Conservation (phyloP, 495 filamentous ascomycete genomes). For the Clohesyomyces aquaticus region DNA sequence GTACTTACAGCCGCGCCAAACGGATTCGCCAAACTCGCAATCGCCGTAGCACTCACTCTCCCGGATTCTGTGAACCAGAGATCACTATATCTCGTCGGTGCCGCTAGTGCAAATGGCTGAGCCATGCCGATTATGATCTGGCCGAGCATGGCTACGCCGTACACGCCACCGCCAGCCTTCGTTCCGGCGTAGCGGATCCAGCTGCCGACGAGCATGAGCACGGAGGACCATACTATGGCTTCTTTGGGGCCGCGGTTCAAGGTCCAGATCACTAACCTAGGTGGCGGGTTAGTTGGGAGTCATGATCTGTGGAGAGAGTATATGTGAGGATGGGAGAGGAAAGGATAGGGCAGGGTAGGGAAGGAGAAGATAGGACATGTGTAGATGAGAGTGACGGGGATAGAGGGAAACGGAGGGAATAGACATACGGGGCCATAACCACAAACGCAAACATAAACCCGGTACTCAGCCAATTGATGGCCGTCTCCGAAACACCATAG, state of each 20-base stretch:
- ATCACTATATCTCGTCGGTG: conserved; percentile 89
- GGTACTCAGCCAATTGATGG: conserved; percentile 92
- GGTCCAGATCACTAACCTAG: conserved; percentile 70
- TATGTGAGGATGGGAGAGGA: no score
- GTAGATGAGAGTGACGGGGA: no score
- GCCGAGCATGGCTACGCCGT: conserved; percentile 86
- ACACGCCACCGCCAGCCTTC: conserved; percentile 61
- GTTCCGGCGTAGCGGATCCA: conserved; percentile 92
- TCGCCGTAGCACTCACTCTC: conserved; percentile 83
- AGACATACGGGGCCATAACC: conserved; percentile 66
- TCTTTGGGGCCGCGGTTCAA: conserved; percentile 78
- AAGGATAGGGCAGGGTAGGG: no score
- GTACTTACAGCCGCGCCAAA: conserved; percentile 70
- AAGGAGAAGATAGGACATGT: no score
- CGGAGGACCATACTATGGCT: conserved; percentile 72
- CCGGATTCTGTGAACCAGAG: conserved; percentile 89
- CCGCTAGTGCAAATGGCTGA: conserved; percentile 89
- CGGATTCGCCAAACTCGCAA: conserved; percentile 83
- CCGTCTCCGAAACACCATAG: conserved; percentile 73
- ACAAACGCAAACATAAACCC: conserved; percentile 84
- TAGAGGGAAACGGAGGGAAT: conserved; percentile 2
- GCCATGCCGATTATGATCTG: conserved; percentile 88
- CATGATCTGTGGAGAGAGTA: neutral
- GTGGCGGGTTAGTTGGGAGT: neutral
- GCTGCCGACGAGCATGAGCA: conserved; percentile 78